Conservation (phyloP, 2,329 filamentous ascomycete species). For the Celoporthe dispersa region DNA sequence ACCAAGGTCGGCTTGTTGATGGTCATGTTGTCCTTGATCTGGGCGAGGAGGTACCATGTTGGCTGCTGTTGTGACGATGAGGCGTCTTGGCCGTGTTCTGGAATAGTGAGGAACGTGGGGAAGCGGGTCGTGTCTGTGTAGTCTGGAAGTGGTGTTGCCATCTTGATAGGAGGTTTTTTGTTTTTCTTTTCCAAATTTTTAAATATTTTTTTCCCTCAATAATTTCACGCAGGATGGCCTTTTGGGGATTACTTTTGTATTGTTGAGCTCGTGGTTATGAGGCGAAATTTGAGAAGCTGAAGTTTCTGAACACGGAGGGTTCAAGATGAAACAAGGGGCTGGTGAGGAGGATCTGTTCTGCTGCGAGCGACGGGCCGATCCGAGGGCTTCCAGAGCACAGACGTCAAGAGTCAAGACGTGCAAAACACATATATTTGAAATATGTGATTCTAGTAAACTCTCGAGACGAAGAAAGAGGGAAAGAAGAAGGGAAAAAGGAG, state of each 20-base stretch:
- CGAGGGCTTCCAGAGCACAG: neutral
- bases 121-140: conserved; percentile 37
- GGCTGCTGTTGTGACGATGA: conserved; percentile 1
- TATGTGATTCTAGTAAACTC: neutral
- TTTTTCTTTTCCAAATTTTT: too few species aligned
- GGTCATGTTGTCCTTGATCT: conserved; percentile 52
- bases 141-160: conserved; percentile 37
- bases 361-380: conserved; percentile 5
- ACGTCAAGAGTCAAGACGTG: neutral
- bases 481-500: too few species aligned
- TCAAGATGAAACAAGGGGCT: conserved; percentile 24
- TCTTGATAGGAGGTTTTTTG: neutral
- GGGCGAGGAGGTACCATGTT: conserved; percentile 47
- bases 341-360: conserved; percentile 6
- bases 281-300: neutral
- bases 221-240: neutral
- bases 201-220: too few species aligned
- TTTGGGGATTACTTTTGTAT: neutral
- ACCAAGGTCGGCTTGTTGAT: conserved; percentile 56
- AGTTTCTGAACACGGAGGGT: neutral
- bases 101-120: conserved; percentile 38
- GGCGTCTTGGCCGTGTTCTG: conserved; percentile 5
- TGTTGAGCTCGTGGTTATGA: neutral
- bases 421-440: neutral
- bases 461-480: neutral